These are phyloP conservation scores for Vitis labrusca DNA, from an alignment of 164 flowering plant species.

Conservation along the genomic window DNA sequence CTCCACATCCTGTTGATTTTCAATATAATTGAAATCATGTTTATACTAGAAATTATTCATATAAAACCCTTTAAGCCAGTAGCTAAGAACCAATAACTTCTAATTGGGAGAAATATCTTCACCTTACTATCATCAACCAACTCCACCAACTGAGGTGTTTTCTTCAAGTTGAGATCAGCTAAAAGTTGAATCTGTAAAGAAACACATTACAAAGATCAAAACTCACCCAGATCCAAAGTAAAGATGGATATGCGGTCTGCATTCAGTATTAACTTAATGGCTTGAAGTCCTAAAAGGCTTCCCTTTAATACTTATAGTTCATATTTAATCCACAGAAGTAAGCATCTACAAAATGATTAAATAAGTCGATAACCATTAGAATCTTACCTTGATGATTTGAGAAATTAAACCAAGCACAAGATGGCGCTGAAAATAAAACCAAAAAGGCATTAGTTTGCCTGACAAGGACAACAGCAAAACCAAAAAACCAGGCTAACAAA, in stretches of 20 bases:
- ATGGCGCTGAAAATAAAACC: conserved; percentile 69
- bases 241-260: background rate
- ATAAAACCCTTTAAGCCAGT: background rate
- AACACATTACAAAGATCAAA: conserved; percentile 6
- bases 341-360: background rate
- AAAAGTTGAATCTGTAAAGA: conserved; percentile 76
- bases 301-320: background rate
- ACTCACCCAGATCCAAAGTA: background rate
- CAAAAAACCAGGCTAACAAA: background rate
- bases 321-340: background rate
- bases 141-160: conserved; percentile 89
- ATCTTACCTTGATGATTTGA: conserved; percentile 83
- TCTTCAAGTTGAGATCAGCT: conserved; percentile 91
- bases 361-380: conserved; percentile 6
- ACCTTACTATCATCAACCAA: conserved; percentile 87
- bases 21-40: background rate
- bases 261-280: background rate
- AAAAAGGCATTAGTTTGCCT: conserved; percentile 6
- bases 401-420: conserved; percentile 89
- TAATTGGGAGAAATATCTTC: background rate
- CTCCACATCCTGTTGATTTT: conserved; percentile 65
- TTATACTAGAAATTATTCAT: background rate
- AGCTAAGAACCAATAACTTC: background rate
- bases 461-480: background rate
- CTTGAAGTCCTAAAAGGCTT: background rate